These are phyloP conservation scores for Acer saccharum DNA, from an alignment of 345 rosid species.

Conservation along the genomic window DNA sequence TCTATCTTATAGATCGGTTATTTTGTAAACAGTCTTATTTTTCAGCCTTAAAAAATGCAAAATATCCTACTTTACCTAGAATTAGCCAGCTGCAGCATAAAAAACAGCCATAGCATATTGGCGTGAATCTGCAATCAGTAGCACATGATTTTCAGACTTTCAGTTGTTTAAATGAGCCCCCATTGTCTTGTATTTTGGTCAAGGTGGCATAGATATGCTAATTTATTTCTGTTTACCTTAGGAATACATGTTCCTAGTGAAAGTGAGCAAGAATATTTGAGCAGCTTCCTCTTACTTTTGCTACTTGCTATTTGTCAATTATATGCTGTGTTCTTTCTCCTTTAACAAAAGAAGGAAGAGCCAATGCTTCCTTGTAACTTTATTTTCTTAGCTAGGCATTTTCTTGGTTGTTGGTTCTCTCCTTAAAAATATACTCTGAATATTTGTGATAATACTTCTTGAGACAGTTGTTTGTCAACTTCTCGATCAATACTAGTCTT, in stretches of 20 bases:
- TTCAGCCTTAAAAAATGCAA: not conserved
- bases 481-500: not conserved
- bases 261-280: not conserved
- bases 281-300: not conserved
- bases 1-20: not conserved
- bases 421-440: not conserved
- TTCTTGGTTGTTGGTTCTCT: slow-evolving; percentile 9
- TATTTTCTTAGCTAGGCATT: slow-evolving; percentile 9
- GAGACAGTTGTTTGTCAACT: not conserved
- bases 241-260: not conserved
- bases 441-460: slow-evolving; percentile 1
- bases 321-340: not conserved
- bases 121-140: not conserved
- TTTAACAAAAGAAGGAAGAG: not conserved
- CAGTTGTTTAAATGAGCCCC: not conserved
- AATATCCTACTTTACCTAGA: not conserved
- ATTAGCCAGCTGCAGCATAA: not conserved
- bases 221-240: not conserved
- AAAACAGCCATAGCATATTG: not conserved
- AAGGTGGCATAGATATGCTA: not conserved
- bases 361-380: slow-evolving; percentile 13
- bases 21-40: not conserved
- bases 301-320: not conserved
- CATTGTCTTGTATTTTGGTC: not conserved
- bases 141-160: not conserved